A percentile compares a stretch with the other conserved stretches of the same genome.
Conservation (phyloP, 2,329 filamentous ascomycete species). For the Cercospora sojina region DNA sequence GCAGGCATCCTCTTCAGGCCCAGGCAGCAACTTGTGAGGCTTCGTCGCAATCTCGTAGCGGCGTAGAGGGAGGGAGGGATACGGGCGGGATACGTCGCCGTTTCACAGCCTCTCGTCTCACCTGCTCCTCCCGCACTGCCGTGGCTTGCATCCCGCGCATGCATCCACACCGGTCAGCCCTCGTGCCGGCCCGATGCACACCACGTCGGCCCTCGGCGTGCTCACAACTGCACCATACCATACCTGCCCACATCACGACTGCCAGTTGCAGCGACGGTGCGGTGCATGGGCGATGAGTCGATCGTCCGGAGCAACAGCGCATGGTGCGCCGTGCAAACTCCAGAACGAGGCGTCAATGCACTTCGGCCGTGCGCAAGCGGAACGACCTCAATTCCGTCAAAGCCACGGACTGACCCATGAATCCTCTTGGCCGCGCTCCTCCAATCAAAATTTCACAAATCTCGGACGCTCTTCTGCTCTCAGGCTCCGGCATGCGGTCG, state of each 20-base stretch:
- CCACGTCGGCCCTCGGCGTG: neutral
- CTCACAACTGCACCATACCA: neutral
- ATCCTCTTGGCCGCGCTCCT: neutral
- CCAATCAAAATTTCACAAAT: neutral
- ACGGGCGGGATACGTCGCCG: neutral
- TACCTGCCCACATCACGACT: neutral
- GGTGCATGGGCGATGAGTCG: neutral
- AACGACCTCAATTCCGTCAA: slow-evolving; percentile 4
- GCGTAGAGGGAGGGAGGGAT: no score
- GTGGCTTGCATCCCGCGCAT: neutral
- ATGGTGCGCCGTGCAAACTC: neutral
- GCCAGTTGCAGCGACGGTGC: neutral
- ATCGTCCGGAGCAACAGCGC: slow-evolving; percentile 4
- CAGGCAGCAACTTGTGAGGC: neutral
- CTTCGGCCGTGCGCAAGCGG: slow-evolving; percentile 1
- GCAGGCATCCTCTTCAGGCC: slow-evolving; percentile 14
- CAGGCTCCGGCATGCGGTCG: neutral
- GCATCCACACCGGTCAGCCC: neutral
- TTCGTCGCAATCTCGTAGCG: neutral
- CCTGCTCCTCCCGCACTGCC: neutral
- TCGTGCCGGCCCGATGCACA: neutral
- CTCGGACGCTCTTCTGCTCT: neutral
- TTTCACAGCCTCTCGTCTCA: neutral
- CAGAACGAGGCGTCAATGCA: slow-evolving; percentile 5
- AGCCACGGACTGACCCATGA: slow-evolving; percentile 1